Base-by-base conservation (phyloP, 352 stramenopile species). In the Phytophthora litchii region DNA sequence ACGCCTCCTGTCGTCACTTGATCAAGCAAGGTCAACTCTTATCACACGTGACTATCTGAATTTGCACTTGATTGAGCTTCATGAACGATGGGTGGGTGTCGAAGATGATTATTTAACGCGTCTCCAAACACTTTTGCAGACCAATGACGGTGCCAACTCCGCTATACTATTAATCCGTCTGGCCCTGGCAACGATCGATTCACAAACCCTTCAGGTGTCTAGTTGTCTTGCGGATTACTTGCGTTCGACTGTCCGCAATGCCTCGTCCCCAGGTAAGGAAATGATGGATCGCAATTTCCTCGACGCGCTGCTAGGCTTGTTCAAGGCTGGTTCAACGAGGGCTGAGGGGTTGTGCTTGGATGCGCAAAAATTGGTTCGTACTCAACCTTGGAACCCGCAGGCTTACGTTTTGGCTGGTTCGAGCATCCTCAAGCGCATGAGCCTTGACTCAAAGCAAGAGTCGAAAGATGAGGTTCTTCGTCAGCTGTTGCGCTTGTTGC, bases 321-420 rank as follows among this genome's bases (percentile, higher is more conserved):
- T 83, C 12, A 77, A 57, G 25, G 40, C 31, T 49, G 48, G 46
- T n/a, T 44, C 53, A 7, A 49, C 50, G 2, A 65, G 60, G 13
- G 29, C 34, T 0, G 60, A 64, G 14, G n/a, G 44, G 4, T 53
- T 72, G 37, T 65, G 42, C 23, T 35, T 65, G 42, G 63, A 72
- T 60, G 62, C 70, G 9, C 67, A 84, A 60, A 90, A 87, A 53
- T 68, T 91, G 20, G 64, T 92, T 34, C 83, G 76, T 25, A 73
- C 78, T 51, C 46, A 88, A 32, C 79, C 83, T 19, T 85, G 75
- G 77, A 80, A 86, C 8, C 62, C 79, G 1, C 67, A 66, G 1
- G 76, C 77, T 7, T 90, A 91, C 53, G 56, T 78, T 21, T 25
- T 89, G 9, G 76, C 78, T 40, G 78, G 68, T 9, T 25, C 75